These are phyloP conservation scores for Colletotrichum tropicale DNA, from an alignment of 2,329 filamentous ascomycete genomes.

Conservation along the genomic window DNA sequence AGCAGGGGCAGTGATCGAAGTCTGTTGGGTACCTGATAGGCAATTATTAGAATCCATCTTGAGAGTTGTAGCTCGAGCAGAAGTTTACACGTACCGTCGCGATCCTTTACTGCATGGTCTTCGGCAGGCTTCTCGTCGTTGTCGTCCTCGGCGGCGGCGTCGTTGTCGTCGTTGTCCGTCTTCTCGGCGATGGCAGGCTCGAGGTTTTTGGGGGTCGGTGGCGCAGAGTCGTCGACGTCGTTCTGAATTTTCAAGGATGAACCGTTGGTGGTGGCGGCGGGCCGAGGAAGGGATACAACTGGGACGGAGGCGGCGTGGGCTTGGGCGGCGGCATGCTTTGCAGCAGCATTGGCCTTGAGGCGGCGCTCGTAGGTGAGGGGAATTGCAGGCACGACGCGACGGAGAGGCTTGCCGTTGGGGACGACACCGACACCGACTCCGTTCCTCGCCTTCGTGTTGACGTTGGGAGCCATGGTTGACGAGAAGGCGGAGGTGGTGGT, in stretches of 20 bases:
- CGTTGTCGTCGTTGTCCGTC: background rate
- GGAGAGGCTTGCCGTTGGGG: slow-evolving; percentile 18
- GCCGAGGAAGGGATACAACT: background rate
- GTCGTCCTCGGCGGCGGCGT: background rate
- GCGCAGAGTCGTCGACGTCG: slow-evolving; percentile 10
- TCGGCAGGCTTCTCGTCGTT: background rate
- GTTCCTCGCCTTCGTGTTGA: slow-evolving; percentile 18
- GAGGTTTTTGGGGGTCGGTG: slow-evolving; percentile 14
- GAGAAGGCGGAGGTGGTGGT: background rate
- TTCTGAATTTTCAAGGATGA: slow-evolving; percentile 21
- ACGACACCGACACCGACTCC: slow-evolving; percentile 10
- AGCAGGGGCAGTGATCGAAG: background rate
- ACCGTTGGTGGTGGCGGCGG: slow-evolving; percentile 22
- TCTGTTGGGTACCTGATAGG: background rate
- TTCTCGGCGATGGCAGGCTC: background rate
- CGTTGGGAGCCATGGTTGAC: slow-evolving; percentile 19
- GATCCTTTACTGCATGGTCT: background rate
- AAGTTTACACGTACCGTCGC: background rate
- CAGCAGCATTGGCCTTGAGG: slow-evolving; percentile 34
- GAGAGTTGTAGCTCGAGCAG: background rate
- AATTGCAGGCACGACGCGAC: slow-evolving; percentile 41
- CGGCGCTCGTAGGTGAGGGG: slow-evolving; percentile 36
- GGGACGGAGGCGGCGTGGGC: slow-evolving; percentile 23
- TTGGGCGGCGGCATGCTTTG: slow-evolving; percentile 35
- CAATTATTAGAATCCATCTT: background rate